Evolutionary conservation across 2,329 filamentous ascomycete species (phyloP), one percentile per base, ranked within the genome.

Genomic region (Aspergillus sp.): DNA sequence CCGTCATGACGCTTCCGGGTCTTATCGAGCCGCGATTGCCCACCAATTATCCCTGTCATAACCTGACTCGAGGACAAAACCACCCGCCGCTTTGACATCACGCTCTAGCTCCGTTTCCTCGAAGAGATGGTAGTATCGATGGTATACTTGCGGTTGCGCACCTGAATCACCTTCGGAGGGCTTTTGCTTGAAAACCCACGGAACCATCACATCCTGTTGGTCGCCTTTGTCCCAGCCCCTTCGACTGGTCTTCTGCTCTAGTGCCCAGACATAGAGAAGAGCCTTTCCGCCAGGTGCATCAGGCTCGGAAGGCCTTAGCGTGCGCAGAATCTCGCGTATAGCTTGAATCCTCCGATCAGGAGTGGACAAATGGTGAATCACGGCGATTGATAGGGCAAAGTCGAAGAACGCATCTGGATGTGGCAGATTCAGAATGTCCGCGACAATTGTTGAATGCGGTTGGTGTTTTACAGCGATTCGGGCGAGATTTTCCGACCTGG

Each of bases 11-110:
- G 57, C 57, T 63, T 63, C 53, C 65, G 69, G 60, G 56, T 65
- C 56, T 58, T 49, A 49, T 57, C 76, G 71, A 62, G 75, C 74
- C 58, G 81, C 84, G 72, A 96, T 88, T 56, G 88, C 92, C 94
- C 94, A 99, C 95, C 95, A 98, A 78, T 99, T 99, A 73, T 98
- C 95, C 79, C 88, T 93, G 73, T 99, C 95, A 77, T 98, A 99
- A 36, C 95, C 95, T 60, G 86, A 87, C 65, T 91, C 88, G 24
- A 95, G 69, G 14, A 97, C 86, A 52, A 77, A 78, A 7, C 93
- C 95, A 18, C 92, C 92, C 20, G 89, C 93, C 16, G 84, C 82
- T 54, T 76, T 74, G 58, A 96, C 85, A 73, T 97, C 90, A 49
- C 86, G 83, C 73, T 97, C 92, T 59, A 99, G 81, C 79, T 99